phyloP scores from a whole-genome alignment of 2,329 filamentous ascomycete species.

The Colletotrichum phormii region DNA sequence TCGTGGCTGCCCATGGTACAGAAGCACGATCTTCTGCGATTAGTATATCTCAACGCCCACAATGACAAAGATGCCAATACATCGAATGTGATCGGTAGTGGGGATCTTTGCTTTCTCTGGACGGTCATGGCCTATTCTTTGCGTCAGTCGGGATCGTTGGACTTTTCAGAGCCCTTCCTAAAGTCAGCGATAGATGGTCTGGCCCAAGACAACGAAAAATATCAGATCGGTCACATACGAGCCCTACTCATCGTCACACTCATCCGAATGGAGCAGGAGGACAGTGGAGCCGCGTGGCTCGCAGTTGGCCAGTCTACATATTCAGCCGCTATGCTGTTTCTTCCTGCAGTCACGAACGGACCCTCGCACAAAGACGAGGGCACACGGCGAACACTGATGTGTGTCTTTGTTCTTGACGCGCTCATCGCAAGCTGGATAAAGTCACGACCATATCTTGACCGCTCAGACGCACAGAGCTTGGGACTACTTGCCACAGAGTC shows the following conservation, averaged over 20 bases:
- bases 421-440: slow-evolving; percentile 16
- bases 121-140: slow-evolving; percentile 26
- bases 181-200: neutral
- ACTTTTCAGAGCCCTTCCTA: neutral
- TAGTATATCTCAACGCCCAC: slow-evolving; percentile 1
- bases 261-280: neutral
- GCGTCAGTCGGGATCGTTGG: neutral
- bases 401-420: slow-evolving; percentile 30
- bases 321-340: neutral
- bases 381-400: neutral
- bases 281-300: slow-evolving; percentile 20
- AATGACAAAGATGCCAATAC: neutral
- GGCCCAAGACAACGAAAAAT: neutral
- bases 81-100: neutral
- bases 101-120: slow-evolving; percentile 16
- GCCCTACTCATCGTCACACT: slow-evolving; percentile 19
- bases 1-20: slow-evolving; percentile 20
- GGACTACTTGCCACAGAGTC: slow-evolving; percentile 1
- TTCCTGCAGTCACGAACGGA: rapidly evolving
- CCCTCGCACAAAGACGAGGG: neutral
- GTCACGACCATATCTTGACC: slow-evolving; percentile 13
- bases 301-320: slow-evolving; percentile 22
- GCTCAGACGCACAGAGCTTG: neutral
- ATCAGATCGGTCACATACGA: slow-evolving; percentile 16
- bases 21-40: slow-evolving; percentile 27